phyloP scores from a whole-genome alignment of 768 basidiomycete species.

The Lanmaoa rubissima region DNA sequence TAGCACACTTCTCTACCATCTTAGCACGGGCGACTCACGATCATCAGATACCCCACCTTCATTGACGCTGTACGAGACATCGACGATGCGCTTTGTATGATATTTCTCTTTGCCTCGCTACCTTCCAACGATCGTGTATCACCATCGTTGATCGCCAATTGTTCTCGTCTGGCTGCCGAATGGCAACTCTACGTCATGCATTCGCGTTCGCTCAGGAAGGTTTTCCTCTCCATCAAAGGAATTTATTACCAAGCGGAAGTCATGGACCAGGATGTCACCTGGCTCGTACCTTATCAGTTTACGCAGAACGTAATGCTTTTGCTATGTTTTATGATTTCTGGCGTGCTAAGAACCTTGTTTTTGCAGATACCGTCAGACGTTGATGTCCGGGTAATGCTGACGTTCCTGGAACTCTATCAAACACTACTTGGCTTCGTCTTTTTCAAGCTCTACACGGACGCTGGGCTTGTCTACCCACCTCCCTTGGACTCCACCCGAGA shows the following conservation, averaged over 20 bases:
- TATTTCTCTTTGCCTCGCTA: constrained; percentile 87
- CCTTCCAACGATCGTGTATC: constrained; percentile 85
- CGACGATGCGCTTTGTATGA: constrained; percentile 95
- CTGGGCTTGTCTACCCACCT: constrained; percentile 92
- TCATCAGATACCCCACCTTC: constrained; percentile 89
- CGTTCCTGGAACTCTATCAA: constrained; percentile 97
- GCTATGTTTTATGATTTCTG: background rate
- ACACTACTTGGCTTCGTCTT: constrained; percentile 93
- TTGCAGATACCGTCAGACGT: constrained; percentile 88
- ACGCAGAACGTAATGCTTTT: constrained; percentile 74
- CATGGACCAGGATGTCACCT: constrained; percentile 88
- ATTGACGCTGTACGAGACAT: constrained; percentile 93
- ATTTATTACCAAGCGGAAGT: constrained; percentile 97
- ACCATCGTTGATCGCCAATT: constrained; percentile 83
- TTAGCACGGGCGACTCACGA: constrained; percentile 3
- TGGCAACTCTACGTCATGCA: constrained; percentile 98
- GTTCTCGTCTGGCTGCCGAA: constrained; percentile 85
- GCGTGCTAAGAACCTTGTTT: constrained; percentile 7
- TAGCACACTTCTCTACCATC: constrained; percentile 13
- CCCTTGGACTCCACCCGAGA: constrained; percentile 81
- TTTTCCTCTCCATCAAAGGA: constrained; percentile 96
- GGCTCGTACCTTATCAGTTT: constrained; percentile 97
- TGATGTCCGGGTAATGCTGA: constrained; percentile 96
- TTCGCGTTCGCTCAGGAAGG: constrained; percentile 77
- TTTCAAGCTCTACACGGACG: constrained; percentile 98